phyloP scores from a whole-genome alignment of 2,329 filamentous ascomycete genomes.

The Exophiala alcalophila region DNA sequence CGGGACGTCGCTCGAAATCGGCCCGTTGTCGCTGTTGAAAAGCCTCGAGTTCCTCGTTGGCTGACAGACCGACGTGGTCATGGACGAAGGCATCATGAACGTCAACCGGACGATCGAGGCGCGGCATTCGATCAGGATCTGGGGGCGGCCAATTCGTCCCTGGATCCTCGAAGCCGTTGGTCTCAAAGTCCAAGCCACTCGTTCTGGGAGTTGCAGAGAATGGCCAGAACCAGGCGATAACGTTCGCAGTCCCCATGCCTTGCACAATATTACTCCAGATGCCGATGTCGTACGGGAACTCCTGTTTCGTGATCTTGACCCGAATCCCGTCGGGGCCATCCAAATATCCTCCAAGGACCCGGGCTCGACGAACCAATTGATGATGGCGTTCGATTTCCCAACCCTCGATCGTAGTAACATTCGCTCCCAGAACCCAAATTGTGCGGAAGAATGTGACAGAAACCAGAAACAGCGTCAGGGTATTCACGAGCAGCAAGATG shows the following conservation, averaged over 20 bases:
- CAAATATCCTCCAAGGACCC: slow-evolving; percentile 56
- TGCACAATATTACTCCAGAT: slow-evolving; percentile 59
- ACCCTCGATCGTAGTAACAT: slow-evolving; percentile 63
- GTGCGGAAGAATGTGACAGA: slow-evolving; percentile 54
- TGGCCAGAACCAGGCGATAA: slow-evolving; percentile 61
- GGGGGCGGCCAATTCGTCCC: slow-evolving; percentile 45
- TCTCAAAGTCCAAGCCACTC: slow-evolving; percentile 52
- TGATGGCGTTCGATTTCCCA: slow-evolving; percentile 57
- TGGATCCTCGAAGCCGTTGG: slow-evolving; percentile 60
- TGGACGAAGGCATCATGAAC: slow-evolving; percentile 31
- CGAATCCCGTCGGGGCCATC: slow-evolving; percentile 56
- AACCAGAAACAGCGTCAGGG: slow-evolving; percentile 56
- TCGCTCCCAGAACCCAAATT: slow-evolving; percentile 54
- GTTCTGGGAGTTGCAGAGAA: slow-evolving; percentile 51
- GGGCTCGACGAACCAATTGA: slow-evolving; percentile 46
- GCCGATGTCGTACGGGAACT: slow-evolving; percentile 65
- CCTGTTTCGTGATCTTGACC: slow-evolving; percentile 56
- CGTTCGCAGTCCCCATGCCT: slow-evolving; percentile 49
- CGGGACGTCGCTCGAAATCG: slow-evolving; percentile 48
- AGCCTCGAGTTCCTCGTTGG: slow-evolving; percentile 48
- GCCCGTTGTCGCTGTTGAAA: slow-evolving; percentile 55
- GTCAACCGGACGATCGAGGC: slow-evolving; percentile 31
- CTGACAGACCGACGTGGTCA: slow-evolving; percentile 32
- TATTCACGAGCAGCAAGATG: slow-evolving; percentile 52
- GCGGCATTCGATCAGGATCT: slow-evolving; percentile 49